phyloP scores from a whole-genome alignment of 164 flowering plant species.

The Dillenia suffruticosa region DNA sequence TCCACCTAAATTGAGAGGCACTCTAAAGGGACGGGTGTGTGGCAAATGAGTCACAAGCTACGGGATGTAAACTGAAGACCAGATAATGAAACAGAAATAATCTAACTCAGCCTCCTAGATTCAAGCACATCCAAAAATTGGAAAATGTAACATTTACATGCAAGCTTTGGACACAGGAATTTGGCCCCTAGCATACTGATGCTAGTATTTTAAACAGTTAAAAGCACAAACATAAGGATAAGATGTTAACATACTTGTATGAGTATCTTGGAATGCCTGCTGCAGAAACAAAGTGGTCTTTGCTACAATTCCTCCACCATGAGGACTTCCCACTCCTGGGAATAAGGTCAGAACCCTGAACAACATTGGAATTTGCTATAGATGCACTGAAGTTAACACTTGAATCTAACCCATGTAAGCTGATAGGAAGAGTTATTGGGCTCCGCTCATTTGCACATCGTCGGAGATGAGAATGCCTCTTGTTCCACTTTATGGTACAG shows the following conservation, averaged over 20 bases:
- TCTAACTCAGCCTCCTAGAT: too few species aligned
- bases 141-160: too few species aligned
- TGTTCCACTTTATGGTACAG: constrained; percentile 63
- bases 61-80: too few species aligned
- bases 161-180: too few species aligned
- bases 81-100: too few species aligned
- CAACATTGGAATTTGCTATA: constrained; percentile 36
- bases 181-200: too few species aligned
- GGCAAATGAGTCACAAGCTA: too few species aligned
- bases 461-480: constrained; percentile 36
- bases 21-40: too few species aligned
- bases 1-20: too few species aligned
- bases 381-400: constrained; percentile 71
- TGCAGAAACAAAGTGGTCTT: constrained; percentile 53
- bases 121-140: too few species aligned
- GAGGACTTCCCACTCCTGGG: constrained; percentile 32
- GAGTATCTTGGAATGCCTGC: constrained; percentile 78
- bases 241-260: constrained; percentile 67
- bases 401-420: constrained; percentile 51
- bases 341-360: constrained; percentile 17
- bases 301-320: constrained; percentile 61
- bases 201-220: too few species aligned
- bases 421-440: constrained; percentile 59
- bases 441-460: constrained; percentile 34
- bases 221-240: too few species aligned